Base-by-base conservation (phyloP, 169 alveolate genomes). In the Cryptosporidium felis region DNA sequence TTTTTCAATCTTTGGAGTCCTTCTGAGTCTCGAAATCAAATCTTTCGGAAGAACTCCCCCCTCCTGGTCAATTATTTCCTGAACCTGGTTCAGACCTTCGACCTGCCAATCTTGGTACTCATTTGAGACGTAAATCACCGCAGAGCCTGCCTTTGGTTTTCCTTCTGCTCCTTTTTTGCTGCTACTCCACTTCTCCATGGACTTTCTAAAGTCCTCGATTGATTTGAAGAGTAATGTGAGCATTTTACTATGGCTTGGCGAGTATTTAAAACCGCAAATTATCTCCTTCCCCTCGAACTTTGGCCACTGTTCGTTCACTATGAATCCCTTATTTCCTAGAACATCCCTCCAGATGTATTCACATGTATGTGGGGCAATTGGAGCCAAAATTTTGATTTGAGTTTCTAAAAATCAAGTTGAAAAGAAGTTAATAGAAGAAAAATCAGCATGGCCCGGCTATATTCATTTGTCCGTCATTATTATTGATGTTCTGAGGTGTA, bases 351-450 rank as follows among this genome's bases (percentile, higher is more conserved):
- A 95, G 30, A 95, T 91, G 74, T 95, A 94, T 80, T 95, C 98
- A 62, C 96, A 92, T 32, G 93, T 93, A 82, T 95, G 98, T 14
- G 98, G 98, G 2, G 95, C 91, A 23, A 95, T 91, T 28, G 98
- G 98, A 14, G 92, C 60, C 23, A 96, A 91, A 4, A 93, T 92
- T 1, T 89, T 53, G 60, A 94, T 89, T 40, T 93, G 94, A 3
- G 94, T 89, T 88, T 95, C 97, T 63, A 53, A 49, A 74, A 38
- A 26, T 18, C 21, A 74, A 16, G n/a, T n/a, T n/a, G n/a, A n/a
- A n/a, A n/a, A n/a, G n/a, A n/a, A n/a, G n/a, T n/a, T n/a, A n/a
- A n/a, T n/a, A n/a, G n/a, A n/a, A n/a, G n/a, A n/a, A n/a, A n/a
- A n/a, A n/a, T n/a, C n/a, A n/a, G n/a, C n/a, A n/a, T n/a, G n/a